Evolutionary conservation across 305 asterid species (phyloP), one percentile per base, ranked within the genome.

Genomic region (Solanum aculeatissimum): DNA sequence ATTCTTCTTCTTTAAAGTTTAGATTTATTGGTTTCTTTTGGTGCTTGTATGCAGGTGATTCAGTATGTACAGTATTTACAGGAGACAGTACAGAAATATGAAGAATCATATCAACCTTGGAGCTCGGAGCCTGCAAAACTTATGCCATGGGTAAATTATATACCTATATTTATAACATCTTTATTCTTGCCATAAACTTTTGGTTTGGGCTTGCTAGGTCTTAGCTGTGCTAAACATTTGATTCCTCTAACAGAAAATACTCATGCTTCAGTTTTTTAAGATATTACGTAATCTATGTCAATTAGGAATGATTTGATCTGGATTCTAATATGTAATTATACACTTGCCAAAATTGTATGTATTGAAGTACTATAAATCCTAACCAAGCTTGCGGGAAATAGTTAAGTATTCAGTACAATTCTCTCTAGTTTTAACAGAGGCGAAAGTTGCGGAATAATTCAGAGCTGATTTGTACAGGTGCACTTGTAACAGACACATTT

Each of bases 81-180:
- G 84, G 98, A 96, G 74, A 94, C 90, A 91, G 94, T 95, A 71
- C 94, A 93, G 83, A 94, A 92, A 86, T 89, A 93, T 77, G 98
- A 96, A 87, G 98, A 97, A 38, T 90, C 96, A 6, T 92, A 89
- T 85, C 98, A 95, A 86, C 87, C 92, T 68, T 96, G 97, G 98
- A 89, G 88, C 87, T 93, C 97, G 27, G 99, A 96, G 87, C 97
- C 98, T 84, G 93, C 95, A 80, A 96, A 95, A 90, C 92, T 93
- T 88, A 92, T 93, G 97, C 97, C 99, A 86, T 96, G 99, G 98
- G 99, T 96, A 92, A 84, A 83, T 84, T 85, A 78, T 77, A 29
- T 49, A 49, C 63, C 27, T 40, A 57, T 19, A 57, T 19, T 80
- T 27, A 27, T 49, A 25, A 75, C 81, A 15, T 75, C 45, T 75